Percentiles rank a stretch among this genome's conserved stretches.
These are phyloP conservation scores for Bonia amplexicaulis DNA, from an alignment of 176 grass and related monocot genomes.

Conservation along the genomic window DNA sequence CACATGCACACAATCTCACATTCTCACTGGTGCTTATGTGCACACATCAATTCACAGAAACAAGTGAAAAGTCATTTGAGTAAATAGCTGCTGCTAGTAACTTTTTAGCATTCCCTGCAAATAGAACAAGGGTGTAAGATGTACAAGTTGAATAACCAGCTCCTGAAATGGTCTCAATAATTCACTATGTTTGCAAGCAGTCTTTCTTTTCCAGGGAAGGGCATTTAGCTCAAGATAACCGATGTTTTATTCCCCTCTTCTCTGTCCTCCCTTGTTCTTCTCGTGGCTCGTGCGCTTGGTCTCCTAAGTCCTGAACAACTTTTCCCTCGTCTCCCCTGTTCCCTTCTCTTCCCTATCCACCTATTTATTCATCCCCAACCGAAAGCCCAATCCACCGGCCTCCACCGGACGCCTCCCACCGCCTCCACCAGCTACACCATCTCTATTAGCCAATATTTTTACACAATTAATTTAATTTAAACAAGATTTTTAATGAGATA, in stretches of 20 bases:
- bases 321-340: too few species aligned
- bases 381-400: too few species aligned
- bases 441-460: too few species aligned
- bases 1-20: not conserved
- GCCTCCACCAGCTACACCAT: too few species aligned
- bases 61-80: not conserved
- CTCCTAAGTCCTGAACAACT: too few species aligned
- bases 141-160: not conserved
- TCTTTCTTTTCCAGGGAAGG: not conserved
- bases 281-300: too few species aligned
- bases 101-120: not conserved
- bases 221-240: constrained; percentile 1
- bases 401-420: too few species aligned
- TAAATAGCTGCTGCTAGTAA: not conserved
- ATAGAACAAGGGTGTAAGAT: not conserved
- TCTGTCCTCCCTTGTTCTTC: too few species aligned
- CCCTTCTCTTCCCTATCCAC: too few species aligned
- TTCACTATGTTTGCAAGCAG: not conserved
- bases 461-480: too few species aligned
- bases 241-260: not conserved
- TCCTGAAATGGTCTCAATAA: constrained; percentile 4
- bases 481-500: too few species aligned
- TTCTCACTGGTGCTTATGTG: not conserved
- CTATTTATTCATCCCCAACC: too few species aligned
- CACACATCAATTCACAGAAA: not conserved